Evolutionary conservation across 2,329 filamentous ascomycete genomes (phyloP), one percentile per base, ranked within the genome.

Genomic region (Lachnellula arida): DNA sequence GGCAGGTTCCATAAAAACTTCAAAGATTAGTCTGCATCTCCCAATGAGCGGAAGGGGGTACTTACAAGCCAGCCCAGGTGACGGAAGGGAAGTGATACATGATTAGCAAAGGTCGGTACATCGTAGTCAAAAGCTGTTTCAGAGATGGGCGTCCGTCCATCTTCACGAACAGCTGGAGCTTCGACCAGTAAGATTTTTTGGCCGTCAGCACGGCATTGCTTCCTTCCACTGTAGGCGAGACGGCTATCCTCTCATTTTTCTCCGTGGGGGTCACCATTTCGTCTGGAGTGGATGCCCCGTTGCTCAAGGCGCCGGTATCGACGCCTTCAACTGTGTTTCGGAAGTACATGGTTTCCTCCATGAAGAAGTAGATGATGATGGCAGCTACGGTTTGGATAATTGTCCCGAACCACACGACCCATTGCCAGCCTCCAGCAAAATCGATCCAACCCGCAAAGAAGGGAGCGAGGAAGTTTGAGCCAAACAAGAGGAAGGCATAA

Each of bases 341-440:
- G 23, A 50, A 40, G 44, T 52, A 57, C 23, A 57, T 82, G 6
- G 80, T 81, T 66, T 84, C 81, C 64, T 84, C 81, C 71, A 81
- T 75, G 65, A 77, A 76, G 60, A 84, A 78, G 70, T 81, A 81
- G 1, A 79, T 65, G 56, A 80, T 73, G 23, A 82, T 63, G 23
- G 78, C 75, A 17, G 69, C 71, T 1, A 75, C 66, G 1, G 69
- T 78, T 7, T 70, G 67, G 57, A 83, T 73, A 34, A 84, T 81
- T 4, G 80, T 77, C 17, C 75, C 75, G 70, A 78, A 81, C 61
- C 77, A 75, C 67, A 77, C 70, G 14, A 74, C 72, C 75, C 77
- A 80, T 48, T 72, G 59, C 77, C 77, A 81, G 1, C 76, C 75
- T 46, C 70, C 68, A 2, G 70, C 71, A 37, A 77, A 72, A 35